These are phyloP conservation scores for Zarea fungicola DNA, from an alignment of 2,329 filamentous ascomycete genomes.

Conservation along the genomic window DNA sequence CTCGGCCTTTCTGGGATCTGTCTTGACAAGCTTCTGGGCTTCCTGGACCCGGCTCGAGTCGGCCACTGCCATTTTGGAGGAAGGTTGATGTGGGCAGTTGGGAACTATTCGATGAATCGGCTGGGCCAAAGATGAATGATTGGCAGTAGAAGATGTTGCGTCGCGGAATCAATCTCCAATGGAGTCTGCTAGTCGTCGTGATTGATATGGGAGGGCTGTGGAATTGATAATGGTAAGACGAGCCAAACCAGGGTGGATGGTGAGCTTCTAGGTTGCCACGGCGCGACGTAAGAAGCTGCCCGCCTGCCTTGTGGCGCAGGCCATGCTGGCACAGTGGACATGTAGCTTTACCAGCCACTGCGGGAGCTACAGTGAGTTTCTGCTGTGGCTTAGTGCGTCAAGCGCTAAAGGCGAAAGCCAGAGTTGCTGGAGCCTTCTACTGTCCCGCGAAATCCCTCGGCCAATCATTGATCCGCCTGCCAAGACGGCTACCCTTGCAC, in stretches of 20 bases:
- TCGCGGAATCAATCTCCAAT: neutral
- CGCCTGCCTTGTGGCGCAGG: slow-evolving; percentile 3
- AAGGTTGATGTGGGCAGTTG: neutral
- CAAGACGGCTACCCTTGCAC: slow-evolving; percentile 2
- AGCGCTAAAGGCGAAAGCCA: neutral
- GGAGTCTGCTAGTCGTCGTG: neutral
- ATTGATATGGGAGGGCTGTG: neutral
- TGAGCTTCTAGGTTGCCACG: slow-evolving; percentile 31
- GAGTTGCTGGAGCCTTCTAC: slow-evolving; percentile 12
- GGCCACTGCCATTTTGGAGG: slow-evolving; percentile 47
- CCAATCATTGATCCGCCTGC: slow-evolving; percentile 14
- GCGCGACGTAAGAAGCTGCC: slow-evolving; percentile 27
- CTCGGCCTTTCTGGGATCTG: slow-evolving; percentile 79
- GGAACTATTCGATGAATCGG: no score
- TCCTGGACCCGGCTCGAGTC: slow-evolving; percentile 70
- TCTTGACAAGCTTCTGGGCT: slow-evolving; percentile 77
- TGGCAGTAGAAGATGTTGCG: no score
- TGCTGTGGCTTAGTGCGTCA: slow-evolving; percentile 1
- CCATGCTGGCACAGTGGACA: no score
- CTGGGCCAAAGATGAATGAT: no score
- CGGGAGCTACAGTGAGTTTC: neutral
- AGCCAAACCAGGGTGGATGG: neutral
- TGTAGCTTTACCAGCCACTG: slow-evolving; percentile 9
- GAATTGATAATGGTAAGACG: slow-evolving; percentile 9
- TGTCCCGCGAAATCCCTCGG: slow-evolving; percentile 4